A percentile compares a stretch with the other conserved stretches of the same genome.
These are phyloP conservation scores for Scleroderma citrinum DNA, from an alignment of 768 basidiomycete genomes.

Conservation along the genomic window DNA sequence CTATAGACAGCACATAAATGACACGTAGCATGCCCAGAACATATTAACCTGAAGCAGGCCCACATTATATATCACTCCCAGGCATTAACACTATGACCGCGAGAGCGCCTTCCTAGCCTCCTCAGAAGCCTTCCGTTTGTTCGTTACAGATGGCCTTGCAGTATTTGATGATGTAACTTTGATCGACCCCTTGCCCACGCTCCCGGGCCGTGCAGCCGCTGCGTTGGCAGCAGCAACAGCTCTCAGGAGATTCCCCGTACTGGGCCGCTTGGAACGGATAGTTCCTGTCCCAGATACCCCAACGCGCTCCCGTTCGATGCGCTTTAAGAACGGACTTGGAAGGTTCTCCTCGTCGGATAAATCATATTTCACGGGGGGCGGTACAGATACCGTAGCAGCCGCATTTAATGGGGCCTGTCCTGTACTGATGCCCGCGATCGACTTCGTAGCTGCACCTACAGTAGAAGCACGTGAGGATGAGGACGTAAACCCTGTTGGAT, in stretches of 20 bases:
- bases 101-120: constrained; percentile 39
- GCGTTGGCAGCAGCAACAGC: constrained; percentile 56
- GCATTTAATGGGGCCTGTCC: constrained; percentile 7
- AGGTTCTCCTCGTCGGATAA: constrained; percentile 76
- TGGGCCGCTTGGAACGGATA: constrained; percentile 35
- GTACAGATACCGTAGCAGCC: constrained; percentile 7
- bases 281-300: constrained; percentile 5
- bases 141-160: constrained; percentile 39
- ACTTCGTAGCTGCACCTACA: constrained; percentile 6
- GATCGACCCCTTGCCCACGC: constrained; percentile 6
- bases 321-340: constrained; percentile 77
- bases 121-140: constrained; percentile 44
- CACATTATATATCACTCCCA: too few species aligned
- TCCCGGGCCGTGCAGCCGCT: constrained; percentile 23
- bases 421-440: constrained; percentile 9
- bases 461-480: constrained; percentile 9
- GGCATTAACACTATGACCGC: constrained; percentile 22
- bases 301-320: constrained; percentile 37
- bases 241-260: constrained; percentile 49
- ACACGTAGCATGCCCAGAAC: too few species aligned
- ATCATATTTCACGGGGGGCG: constrained; percentile 50
- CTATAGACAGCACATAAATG: too few species aligned
- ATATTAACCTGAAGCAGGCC: too few species aligned
- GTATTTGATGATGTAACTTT: constrained; percentile 13
- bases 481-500: constrained; percentile 30